Evolutionary conservation across 768 basidiomycete species (phyloP), one percentile per base, ranked within the genome.

Genomic region (Amanita molliuscula): DNA sequence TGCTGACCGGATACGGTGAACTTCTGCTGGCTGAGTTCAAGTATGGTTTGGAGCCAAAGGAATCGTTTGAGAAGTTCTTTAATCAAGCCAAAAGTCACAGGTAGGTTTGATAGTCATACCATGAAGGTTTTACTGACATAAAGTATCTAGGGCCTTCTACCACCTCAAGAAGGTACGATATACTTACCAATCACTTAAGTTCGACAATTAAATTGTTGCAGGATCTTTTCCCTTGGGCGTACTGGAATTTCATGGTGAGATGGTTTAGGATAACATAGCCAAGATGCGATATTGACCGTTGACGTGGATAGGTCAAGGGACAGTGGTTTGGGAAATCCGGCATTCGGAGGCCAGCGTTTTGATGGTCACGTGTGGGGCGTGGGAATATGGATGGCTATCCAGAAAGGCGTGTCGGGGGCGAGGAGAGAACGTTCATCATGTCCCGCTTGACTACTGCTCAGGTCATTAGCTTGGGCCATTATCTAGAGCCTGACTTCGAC

Each of bases 1-100:
- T 90, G 6, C 70, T 90, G 55, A 88, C 86, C 38, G 86, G 85
- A 25, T 88, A 90, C 56, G 86, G 85, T 15, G 74, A 87, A 65
- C 65, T 88, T 36, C 77, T 97, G 79, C 74, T 97, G 48, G 84
- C 88, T 23, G 94, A 97, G 65, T 97, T 97, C 75, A 89, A 88
- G 63, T 99, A 97, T 64, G 93, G 89, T 13, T 67, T 84, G 1
- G 78, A 83, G 60, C 88, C 92, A 1, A 83, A 91, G 57, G 95
- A 98, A 67, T 78, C 88, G 0, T 98, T 99, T 59, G 67, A 75
- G 13, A 59, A 65, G 2, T 67, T 76, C 57, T 66, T 91, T 28
- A 81, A 95, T 61, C 93, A 96, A 67, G 64, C 71, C n/a, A 79
- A 76, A 52, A 84, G 83, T 33, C 76, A 83, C 58, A 74, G 83